These are phyloP conservation scores for Sporothrix protearum DNA, from an alignment of 2,329 filamentous ascomycete species.

Conservation along the genomic window DNA sequence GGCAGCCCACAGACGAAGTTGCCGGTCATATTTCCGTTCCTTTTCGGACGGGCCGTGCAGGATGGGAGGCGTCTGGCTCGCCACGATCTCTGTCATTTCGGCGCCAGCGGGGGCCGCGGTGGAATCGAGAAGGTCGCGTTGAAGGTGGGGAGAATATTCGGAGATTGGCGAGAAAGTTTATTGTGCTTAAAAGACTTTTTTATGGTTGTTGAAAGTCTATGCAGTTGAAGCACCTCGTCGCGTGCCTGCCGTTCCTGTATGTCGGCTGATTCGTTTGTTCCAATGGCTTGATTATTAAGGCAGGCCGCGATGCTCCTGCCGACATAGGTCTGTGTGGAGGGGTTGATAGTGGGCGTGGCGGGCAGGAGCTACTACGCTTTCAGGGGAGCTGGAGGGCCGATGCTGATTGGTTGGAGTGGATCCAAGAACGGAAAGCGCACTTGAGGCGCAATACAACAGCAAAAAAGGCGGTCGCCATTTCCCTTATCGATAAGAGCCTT, in stretches of 20 bases:
- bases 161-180: neutral
- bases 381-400: neutral
- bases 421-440: neutral
- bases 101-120: neutral
- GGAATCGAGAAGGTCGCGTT: neutral
- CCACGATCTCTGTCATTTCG: conserved; percentile 45
- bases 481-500: conserved; percentile 23
- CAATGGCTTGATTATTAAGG: neutral
- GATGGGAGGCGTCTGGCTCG: conserved; percentile 45
- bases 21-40: conserved; percentile 84
- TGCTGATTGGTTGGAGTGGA: neutral
- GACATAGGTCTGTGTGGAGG: neutral
- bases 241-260: neutral
- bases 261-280: neutral
- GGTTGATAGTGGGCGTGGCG: neutral
- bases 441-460: conserved; percentile 10
- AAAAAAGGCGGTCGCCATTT: conserved; percentile 18
- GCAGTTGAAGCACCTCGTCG: neutral
- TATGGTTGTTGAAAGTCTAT: neutral
- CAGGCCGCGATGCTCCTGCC: conserved; percentile 1
- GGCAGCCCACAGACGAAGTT: conserved; percentile 92
- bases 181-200: neutral
- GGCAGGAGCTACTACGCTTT: neutral
- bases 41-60: conserved; percentile 57
- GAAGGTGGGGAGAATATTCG: neutral